These are phyloP conservation scores for Xylaria sp. DNA, from an alignment of 2,329 filamentous ascomycete genomes.

Conservation along the genomic window DNA sequence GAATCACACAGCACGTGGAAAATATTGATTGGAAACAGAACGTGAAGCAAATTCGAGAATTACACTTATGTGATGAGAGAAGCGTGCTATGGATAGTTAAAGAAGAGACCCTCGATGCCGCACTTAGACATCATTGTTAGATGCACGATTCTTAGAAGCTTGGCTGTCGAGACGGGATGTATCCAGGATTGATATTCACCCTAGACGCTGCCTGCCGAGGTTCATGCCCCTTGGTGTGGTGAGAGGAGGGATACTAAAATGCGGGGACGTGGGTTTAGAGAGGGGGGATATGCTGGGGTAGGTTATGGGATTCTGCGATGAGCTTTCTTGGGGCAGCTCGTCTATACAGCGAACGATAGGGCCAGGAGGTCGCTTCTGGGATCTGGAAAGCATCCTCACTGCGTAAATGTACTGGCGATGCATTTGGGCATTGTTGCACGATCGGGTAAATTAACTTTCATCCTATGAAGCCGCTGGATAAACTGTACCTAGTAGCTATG, in stretches of 20 bases:
- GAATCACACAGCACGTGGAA: not conserved
- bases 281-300: not conserved
- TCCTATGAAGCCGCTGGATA: not conserved
- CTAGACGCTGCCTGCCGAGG: constrained; percentile 18
- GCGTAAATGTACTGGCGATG: not conserved
- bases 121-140: not conserved
- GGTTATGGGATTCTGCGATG: not conserved
- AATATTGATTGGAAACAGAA: not conserved
- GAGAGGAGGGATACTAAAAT: constrained; percentile 2
- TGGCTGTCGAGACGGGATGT: not conserved
- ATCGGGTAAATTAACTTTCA: no score
- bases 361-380: not conserved
- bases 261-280: constrained; percentile 19
- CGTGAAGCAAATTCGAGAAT: not conserved
- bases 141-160: not conserved
- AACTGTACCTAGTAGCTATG: no score
- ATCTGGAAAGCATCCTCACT: not conserved
- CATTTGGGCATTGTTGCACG: no score
- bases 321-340: not conserved
- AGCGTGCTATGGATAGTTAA: not conserved
- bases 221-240: not conserved
- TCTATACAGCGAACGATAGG: not conserved
- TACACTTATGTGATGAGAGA: not conserved
- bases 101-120: not conserved
- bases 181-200: constrained; percentile 3